phyloP scores from a whole-genome alignment of 129 eudicot genomes.

The Tagetes patula region DNA sequence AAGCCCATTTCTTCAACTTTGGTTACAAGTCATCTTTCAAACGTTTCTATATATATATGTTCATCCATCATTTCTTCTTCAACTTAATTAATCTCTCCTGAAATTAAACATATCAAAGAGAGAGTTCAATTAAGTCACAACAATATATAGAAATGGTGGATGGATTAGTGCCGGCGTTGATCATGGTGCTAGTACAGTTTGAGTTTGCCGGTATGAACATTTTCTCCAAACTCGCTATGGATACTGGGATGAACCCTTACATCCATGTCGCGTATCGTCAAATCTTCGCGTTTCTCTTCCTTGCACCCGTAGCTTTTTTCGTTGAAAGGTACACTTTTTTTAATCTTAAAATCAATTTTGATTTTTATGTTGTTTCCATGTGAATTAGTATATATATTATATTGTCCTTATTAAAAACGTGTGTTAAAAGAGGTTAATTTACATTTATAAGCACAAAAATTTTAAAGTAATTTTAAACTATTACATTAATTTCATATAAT shows the following conservation, averaged over 20 bases:
- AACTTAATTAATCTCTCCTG: neutral
- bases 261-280: slow-evolving; percentile 75
- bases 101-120: neutral
- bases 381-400: no score
- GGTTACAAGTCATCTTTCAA: slow-evolving; percentile 11
- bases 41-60: slow-evolving; percentile 8
- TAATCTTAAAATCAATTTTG: neutral
- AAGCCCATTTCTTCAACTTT: neutral
- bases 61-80: neutral
- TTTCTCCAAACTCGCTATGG: slow-evolving; percentile 64
- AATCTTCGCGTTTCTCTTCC: slow-evolving; percentile 47
- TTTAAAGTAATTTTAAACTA: no score
- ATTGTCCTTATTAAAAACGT: no score
- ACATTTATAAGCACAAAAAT: no score
- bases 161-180: slow-evolving; percentile 34
- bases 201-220: slow-evolving; percentile 77
- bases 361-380: neutral
- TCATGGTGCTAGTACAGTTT: slow-evolving; percentile 59
- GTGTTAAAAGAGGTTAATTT: no score
- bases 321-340: slow-evolving; percentile 48
- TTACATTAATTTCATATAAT: neutral
- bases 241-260: slow-evolving; percentile 73
- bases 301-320: slow-evolving; percentile 63
- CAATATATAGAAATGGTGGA: neutral
- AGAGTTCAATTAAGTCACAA: neutral